Percentiles rank a stretch among this genome's conserved stretches.
Evolutionary conservation across 371 early-diverging fungal genomes (phyloP).

Genomic region (Thermomucor indicae-seudaticae): DNA sequence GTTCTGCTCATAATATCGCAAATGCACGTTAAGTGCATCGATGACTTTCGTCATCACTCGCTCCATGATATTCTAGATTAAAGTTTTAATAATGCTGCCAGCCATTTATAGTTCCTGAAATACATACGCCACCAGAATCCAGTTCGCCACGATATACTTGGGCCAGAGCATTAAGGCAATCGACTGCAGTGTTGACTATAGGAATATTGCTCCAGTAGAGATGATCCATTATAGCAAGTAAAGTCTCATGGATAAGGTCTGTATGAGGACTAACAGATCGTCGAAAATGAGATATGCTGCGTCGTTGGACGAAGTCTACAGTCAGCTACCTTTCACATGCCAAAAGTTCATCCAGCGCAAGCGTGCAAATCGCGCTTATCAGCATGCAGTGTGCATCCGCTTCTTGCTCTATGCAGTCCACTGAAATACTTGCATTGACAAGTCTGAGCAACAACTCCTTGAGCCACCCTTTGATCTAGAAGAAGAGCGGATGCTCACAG

Average conservation of each 20-base stretch:
- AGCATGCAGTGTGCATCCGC: conserved; percentile 55
- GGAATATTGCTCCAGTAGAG: conserved; percentile 60
- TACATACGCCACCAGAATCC: conserved; percentile 57
- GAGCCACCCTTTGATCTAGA: conserved; percentile 41
- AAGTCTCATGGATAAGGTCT: conserved; percentile 52
- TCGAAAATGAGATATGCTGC: not conserved
- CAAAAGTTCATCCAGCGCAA: conserved; percentile 56
- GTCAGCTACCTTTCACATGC: conserved; percentile 17
- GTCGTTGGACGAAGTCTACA: not conserved
- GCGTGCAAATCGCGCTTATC: conserved; percentile 43
- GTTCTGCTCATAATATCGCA: conserved; percentile 51
- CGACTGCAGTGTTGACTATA: conserved; percentile 61
- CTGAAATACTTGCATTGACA: conserved; percentile 27
- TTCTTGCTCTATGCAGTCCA: conserved; percentile 25
- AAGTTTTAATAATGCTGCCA: not conserved
- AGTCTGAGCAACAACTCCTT: conserved; percentile 47
- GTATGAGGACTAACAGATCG: conserved; percentile 30
- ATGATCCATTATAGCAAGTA: conserved; percentile 62
- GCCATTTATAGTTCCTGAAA: not conserved
- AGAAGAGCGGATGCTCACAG: not conserved
- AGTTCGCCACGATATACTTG: conserved; percentile 51
- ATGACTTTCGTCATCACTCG: conserved; percentile 64
- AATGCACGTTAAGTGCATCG: conserved; percentile 66
- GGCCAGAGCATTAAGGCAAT: conserved; percentile 66
- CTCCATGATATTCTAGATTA: conserved; percentile 47